Conservation (phyloP, 306 rosid genomes). For the Datisca glomerata region DNA sequence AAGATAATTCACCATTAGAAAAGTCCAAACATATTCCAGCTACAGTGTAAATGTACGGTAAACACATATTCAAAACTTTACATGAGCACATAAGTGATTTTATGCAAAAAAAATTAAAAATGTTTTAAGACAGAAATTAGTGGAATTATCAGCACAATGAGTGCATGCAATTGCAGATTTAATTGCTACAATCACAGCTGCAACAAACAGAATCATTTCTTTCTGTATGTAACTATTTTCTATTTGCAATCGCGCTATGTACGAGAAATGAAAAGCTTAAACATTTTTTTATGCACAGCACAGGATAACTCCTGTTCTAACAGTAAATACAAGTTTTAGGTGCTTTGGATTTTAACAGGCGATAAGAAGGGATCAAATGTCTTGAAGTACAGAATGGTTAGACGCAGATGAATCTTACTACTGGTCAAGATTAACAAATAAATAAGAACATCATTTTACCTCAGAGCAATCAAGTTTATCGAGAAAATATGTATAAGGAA, state of each 20-base stretch:
- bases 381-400: background rate
- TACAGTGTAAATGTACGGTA: conserved; percentile 7
- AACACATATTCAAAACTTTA: background rate
- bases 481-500: conserved; percentile 82
- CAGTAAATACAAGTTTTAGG: background rate
- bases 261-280: background rate
- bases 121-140: too few relatives aligned
- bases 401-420: conserved; percentile 8
- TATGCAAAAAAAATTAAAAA: background rate
- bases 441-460: conserved; percentile 29
- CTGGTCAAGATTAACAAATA: conserved; percentile 10
- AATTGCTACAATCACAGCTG: background rate
- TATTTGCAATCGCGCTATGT: too few relatives aligned
- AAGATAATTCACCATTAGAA: conserved; percentile 27
- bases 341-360: background rate
- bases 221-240: too few relatives aligned
- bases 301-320: background rate
- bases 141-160: conserved; percentile 1
- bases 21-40: conserved; percentile 8
- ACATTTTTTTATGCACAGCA: background rate
- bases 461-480: conserved; percentile 85
- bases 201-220: too few relatives aligned
- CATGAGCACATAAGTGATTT: background rate
- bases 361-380: background rate
- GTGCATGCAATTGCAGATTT: background rate